Percentiles rank a stretch among this genome's conserved stretches.
Evolutionary conservation across 208 protist species (phyloP).

Genomic region (Acanthamoeba triangularis): DNA sequence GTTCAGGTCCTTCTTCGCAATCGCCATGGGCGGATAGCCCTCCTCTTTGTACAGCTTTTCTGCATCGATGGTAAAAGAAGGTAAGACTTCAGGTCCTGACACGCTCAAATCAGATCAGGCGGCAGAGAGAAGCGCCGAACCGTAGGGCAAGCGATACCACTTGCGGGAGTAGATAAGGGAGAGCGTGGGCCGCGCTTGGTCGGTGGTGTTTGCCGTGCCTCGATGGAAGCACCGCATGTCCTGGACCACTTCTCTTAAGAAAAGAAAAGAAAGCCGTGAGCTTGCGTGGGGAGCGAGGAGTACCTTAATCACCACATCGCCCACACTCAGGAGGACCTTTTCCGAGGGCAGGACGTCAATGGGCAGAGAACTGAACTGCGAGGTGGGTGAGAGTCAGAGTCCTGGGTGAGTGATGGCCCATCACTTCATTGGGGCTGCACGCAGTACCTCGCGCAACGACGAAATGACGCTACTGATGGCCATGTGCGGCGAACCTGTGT

Average conservation of each 20-base stretch:
- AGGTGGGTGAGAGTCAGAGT: too few species aligned
- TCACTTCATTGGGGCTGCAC: too few species aligned
- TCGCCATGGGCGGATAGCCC: slow-evolving; percentile 2
- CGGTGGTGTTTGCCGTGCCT: slow-evolving; percentile 14
- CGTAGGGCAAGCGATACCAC: slow-evolving; percentile 48
- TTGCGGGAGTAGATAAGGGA: background rate
- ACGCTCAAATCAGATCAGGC: background rate
- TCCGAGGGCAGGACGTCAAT: background rate
- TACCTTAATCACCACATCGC: slow-evolving; percentile 15
- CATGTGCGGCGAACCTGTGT: background rate
- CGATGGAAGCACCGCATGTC: slow-evolving; percentile 65
- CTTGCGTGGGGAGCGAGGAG: background rate
- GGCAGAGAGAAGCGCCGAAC: background rate
- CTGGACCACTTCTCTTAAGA: background rate
- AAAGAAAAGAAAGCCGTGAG: background rate
- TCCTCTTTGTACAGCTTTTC: slow-evolving; percentile 51
- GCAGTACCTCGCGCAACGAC: background rate
- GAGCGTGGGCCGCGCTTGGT: slow-evolving; percentile 26
- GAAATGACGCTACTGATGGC: slow-evolving; percentile 19
- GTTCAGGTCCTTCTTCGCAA: background rate
- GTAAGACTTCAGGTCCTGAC: too few species aligned
- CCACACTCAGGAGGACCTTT: background rate
- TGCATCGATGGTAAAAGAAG: background rate
- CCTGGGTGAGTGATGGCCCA: too few species aligned
- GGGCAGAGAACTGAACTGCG: slow-evolving; percentile 5